Percentiles rank a stretch among this genome's conserved stretches.
These are phyloP conservation scores for Hyaloscypha bicolor DNA, from an alignment of 495 filamentous ascomycete genomes.

Conservation along the genomic window DNA sequence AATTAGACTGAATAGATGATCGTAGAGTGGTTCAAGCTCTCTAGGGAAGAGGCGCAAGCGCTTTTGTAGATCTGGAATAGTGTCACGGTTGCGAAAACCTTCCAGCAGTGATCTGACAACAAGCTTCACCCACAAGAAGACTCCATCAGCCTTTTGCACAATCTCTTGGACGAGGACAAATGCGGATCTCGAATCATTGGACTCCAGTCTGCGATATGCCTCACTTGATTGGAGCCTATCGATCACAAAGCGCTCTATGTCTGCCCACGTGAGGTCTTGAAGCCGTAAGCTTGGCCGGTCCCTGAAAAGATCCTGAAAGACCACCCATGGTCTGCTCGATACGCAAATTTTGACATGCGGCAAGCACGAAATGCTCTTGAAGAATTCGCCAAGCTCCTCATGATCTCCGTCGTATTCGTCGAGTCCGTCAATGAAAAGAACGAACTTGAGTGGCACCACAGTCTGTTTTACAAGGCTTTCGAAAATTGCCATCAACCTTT, in stretches of 20 bases:
- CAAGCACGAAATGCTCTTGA: conserved; percentile 2
- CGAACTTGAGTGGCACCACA: conserved; percentile 13
- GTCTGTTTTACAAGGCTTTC: neutral
- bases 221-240: neutral
- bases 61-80: conserved; percentile 22
- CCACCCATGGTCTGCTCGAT: conserved; percentile 35
- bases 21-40: conserved; percentile 34
- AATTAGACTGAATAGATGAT: too few species aligned
- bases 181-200: neutral
- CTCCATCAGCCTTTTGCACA: conserved; percentile 38
- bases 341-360: conserved; percentile 38
- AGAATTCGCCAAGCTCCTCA: conserved; percentile 24
- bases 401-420: conserved; percentile 34
- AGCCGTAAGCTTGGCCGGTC: conserved; percentile 1
- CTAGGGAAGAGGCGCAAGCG: conserved; percentile 27
- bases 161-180: conserved; percentile 31
- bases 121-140: conserved; percentile 46
- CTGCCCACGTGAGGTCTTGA: conserved; percentile 9
- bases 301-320: conserved; percentile 29
- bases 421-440: too few species aligned
- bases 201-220: neutral
- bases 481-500: neutral
- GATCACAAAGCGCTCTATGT: conserved; percentile 4
- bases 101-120: conserved; percentile 26
- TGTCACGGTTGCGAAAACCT: conserved; percentile 32